Conservation (phyloP, 2,329 filamentous ascomycete genomes). For the Clonostachys solani region DNA sequence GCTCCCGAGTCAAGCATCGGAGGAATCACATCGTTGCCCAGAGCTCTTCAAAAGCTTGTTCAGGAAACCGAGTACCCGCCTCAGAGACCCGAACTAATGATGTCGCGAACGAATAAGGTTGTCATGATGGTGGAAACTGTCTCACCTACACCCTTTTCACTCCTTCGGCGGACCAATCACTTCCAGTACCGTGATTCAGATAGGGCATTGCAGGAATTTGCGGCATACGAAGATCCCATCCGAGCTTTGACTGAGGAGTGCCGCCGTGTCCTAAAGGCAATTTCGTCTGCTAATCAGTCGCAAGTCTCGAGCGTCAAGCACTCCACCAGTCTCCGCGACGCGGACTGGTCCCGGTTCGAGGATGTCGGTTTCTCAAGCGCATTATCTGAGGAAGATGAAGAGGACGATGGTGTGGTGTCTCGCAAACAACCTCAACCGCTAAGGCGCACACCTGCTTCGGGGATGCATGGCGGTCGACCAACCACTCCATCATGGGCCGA, state of each 20-base stretch:
- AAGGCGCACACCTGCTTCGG: slow-evolving; percentile 62
- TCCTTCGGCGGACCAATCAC: slow-evolving; percentile 85
- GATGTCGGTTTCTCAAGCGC: slow-evolving; percentile 85
- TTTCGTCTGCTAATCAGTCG: slow-evolving; percentile 86
- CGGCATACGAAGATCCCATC: slow-evolving; percentile 85
- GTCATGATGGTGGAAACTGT: slow-evolving; percentile 96
- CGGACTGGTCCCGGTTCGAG: slow-evolving; percentile 95
- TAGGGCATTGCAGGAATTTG: slow-evolving; percentile 76
- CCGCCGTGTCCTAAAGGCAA: slow-evolving; percentile 80
- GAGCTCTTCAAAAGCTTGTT: slow-evolving; percentile 85
- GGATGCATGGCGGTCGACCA: slow-evolving; percentile 69
- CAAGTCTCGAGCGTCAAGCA: slow-evolving; percentile 66
- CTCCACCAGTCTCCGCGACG: slow-evolving; percentile 72
- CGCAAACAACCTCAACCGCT: slow-evolving; percentile 43
- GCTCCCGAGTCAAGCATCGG: slow-evolving; percentile 74
- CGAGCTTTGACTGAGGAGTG: slow-evolving; percentile 90
- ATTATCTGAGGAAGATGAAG: slow-evolving; percentile 66
- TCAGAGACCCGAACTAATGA: slow-evolving; percentile 69
- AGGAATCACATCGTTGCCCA: slow-evolving; percentile 81
- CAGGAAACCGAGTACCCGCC: slow-evolving; percentile 95
- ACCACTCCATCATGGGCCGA: slow-evolving; percentile 98
- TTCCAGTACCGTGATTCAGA: slow-evolving; percentile 95
- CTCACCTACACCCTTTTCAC: slow-evolving; percentile 88
- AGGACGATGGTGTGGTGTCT: slow-evolving; percentile 47
- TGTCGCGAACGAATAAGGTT: slow-evolving; percentile 79